phyloP scores from a whole-genome alignment of 306 rosid species.

The Sphenostylis stenocarpa region DNA sequence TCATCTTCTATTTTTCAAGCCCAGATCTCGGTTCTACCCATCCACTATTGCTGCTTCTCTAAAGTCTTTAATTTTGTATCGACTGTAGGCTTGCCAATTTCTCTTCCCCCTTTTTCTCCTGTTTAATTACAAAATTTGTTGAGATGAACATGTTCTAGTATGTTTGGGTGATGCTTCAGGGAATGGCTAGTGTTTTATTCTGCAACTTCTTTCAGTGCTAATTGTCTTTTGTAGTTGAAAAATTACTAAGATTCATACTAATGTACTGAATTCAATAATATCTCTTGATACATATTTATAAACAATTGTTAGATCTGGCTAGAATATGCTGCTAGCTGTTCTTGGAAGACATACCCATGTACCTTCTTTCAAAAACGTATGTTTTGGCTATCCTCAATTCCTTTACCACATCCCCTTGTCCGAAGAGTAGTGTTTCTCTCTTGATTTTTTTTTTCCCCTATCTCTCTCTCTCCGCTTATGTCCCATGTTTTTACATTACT shows the following conservation, averaged over 20 bases:
- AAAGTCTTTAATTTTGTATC: slow-evolving; percentile 7
- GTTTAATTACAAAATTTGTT: slow-evolving; percentile 6
- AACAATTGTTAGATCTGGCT: slow-evolving; percentile 37
- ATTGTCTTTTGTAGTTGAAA: slow-evolving; percentile 20
- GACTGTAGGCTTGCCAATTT: slow-evolving; percentile 1
- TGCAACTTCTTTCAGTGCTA: neutral
- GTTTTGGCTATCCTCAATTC: slow-evolving; percentile 3
- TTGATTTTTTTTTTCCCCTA: slow-evolving; percentile 26
- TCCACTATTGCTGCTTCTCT: slow-evolving; percentile 28
- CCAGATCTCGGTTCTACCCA: slow-evolving; percentile 59
- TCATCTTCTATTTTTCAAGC: slow-evolving; percentile 33
- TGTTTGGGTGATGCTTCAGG: neutral
- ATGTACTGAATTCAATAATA: slow-evolving; percentile 30
- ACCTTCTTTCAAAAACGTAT: neutral
- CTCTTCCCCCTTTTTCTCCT: neutral
- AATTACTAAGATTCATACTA: slow-evolving; percentile 16
- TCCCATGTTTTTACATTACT: neutral
- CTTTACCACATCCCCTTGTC: neutral
- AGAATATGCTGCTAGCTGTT: slow-evolving; percentile 15
- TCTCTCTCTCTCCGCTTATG: neutral
- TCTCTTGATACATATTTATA: neutral
- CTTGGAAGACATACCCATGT: neutral
- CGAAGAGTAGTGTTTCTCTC: slow-evolving; percentile 5
- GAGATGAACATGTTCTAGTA: slow-evolving; percentile 44
- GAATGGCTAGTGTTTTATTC: neutral